phyloP scores from a whole-genome alignment of 441 rosid genomes.

The Manihot esculenta region DNA sequence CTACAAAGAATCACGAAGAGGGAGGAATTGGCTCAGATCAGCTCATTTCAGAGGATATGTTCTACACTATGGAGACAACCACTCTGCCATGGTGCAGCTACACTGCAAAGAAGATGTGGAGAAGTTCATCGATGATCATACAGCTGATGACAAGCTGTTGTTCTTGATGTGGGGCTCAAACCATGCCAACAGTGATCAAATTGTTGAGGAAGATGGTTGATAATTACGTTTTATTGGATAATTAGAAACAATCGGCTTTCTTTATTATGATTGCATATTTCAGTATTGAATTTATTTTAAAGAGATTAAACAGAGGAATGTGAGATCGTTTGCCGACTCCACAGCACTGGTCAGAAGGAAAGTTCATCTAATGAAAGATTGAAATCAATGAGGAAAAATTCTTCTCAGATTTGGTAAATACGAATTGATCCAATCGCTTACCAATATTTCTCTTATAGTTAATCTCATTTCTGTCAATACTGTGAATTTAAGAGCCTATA shows the following conservation, averaged over 20 bases:
- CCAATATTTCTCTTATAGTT: no score
- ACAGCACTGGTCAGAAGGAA: no score
- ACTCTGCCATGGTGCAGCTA: conserved; percentile 73
- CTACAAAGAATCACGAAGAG: conserved; percentile 90
- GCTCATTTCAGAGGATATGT: conserved; percentile 81
- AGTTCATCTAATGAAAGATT: no score
- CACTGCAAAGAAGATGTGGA: conserved; percentile 72
- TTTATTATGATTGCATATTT: background rate
- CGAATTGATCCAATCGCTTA: no score
- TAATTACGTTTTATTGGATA: no score
- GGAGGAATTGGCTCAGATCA: conserved; percentile 79
- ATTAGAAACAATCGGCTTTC: background rate
- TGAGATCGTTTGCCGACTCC: no score
- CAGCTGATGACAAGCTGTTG: conserved; percentile 66
- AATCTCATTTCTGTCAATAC: no score
- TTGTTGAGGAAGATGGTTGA: conserved; percentile 77
- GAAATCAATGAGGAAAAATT: no score
- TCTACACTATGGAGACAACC: conserved; percentile 84
- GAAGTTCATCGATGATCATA: conserved; percentile 66
- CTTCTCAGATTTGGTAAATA: no score
- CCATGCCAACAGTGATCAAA: conserved; percentile 85
- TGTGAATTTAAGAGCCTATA: no score
- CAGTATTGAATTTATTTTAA: no score
- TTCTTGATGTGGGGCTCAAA: conserved; percentile 83
- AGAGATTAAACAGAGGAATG: no score